Evolutionary conservation across 139 green algal species (phyloP), one percentile per base, ranked within the genome.

Genomic region (Chlorella sp.): DNA sequence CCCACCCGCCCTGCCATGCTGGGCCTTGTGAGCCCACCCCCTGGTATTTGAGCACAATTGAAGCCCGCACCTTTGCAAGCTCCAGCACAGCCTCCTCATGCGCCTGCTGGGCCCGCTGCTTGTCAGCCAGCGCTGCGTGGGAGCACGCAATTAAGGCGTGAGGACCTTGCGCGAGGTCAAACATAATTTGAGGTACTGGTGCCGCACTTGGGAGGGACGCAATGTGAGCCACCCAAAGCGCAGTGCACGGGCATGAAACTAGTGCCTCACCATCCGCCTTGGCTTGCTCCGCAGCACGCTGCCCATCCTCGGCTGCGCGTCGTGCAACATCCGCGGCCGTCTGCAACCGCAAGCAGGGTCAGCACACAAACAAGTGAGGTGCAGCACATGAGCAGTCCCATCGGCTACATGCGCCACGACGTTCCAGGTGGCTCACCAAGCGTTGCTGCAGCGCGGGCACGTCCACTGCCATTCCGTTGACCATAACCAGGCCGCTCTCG

Each of bases 381-480:
- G 64, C 32, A 7, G 36, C n/a, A 17, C 32, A 39, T 3, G 64
- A n/a, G n/a, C n/a, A n/a, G n/a, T n/a, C n/a, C n/a, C n/a, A n/a
- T n/a, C n/a, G n/a, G n/a, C n/a, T n/a, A n/a, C n/a, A n/a, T n/a
- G n/a, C n/a, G n/a, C n/a, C n/a, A n/a, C n/a, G n/a, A n/a, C n/a
- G n/a, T n/a, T 71, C 65, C 65, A 28, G 4, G 15, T 3, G 0
- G 4, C 74, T 67, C 34, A 82, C 76, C 76, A 82, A 55, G 20
- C 56, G 76, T 36, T 71, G 76, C 76, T 71, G 76, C 57, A 82
- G 57, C 13, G 55, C 21, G 21, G 32, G 26, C 76, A 82, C 55
- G 5, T 82, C 62, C 23, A 71, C 57, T 1, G 76, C 62, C 34
- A 38, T 21, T 1, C 56, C 56, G 32, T 65, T 56, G 57, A 57